Base-by-base conservation (phyloP, 257 asterid genomes). In the Solanum sparsipilum region DNA sequence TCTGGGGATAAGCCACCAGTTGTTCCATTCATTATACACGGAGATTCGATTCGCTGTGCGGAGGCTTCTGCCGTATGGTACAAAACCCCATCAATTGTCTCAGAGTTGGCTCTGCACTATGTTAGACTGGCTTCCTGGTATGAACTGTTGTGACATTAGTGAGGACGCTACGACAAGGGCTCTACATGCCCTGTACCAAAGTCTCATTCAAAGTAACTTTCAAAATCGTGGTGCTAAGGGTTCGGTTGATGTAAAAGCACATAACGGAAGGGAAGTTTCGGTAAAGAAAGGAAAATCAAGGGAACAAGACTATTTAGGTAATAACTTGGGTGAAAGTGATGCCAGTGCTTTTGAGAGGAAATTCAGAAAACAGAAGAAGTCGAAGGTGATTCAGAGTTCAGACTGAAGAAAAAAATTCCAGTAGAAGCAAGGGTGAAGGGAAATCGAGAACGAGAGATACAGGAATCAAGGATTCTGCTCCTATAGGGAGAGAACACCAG, bases 281-380 rank as follows among this genome's bases (percentile, higher is more conserved):
- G 63, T 52, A 2, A 52, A 52, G 23, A 52, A 52, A 52, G 6
- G 63, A 52, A 52, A 52, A 52, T 16, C 1, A 8, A 52, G 63
- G 63, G 63, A 52, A 52, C 63, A 16, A 16, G 60, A 52, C 63
- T 52, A 15, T 48, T 48, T 48, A 48, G 60, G 60, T 48, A 48
- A 48, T 48, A 21, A 48, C 15, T 48, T 52, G 23, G 63, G 63
- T 52, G 63, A 52, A 52, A 52, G 63, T 52, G 63, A 52, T 52
- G 63, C 23, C 63, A 52, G 16, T 52, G 63, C 63, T 52, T 79
- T 89, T 27, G 36, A 89, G 78, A 90, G 89, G 52, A 95, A 90
- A 89, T 84, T 90, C 84, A 91, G 87, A 75, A 93, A 92, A 89
- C 90, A 89, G n/a, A 92, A 93, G 92, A 96, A 92, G 87, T 73